Percentiles rank a stretch among this genome's conserved stretches.
phyloP scores from a whole-genome alignment of 1,139 yeast species.

The Spencermartinsiella ligniputridi region DNA sequence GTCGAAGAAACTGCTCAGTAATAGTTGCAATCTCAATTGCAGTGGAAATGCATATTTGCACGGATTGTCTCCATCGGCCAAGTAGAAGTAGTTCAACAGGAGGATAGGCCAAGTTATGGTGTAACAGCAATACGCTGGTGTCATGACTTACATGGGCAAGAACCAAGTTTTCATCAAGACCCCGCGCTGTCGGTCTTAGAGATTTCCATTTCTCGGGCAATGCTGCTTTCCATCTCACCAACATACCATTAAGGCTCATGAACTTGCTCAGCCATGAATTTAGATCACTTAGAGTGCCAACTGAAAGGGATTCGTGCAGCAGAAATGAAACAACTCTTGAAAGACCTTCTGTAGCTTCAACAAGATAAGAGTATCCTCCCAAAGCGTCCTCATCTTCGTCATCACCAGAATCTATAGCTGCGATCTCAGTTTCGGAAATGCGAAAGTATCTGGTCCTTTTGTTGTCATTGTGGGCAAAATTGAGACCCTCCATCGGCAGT shows the following conservation, averaged over 20 bases:
- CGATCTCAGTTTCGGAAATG: slow-evolving; percentile 8
- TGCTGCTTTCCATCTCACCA: slow-evolving; percentile 22
- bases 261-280: slow-evolving; percentile 15
- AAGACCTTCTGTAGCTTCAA: slow-evolving; percentile 23
- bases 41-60: slow-evolving; percentile 7
- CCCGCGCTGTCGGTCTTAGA: slow-evolving; percentile 10
- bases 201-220: slow-evolving; percentile 20
- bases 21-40: slow-evolving; percentile 9
- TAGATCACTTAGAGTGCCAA: neutral
- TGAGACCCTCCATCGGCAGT: slow-evolving; percentile 19
- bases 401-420: slow-evolving; percentile 3
- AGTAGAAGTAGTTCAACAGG: neutral
- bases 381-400: slow-evolving; percentile 13
- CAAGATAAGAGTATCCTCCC: slow-evolving; percentile 24
- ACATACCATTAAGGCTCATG: slow-evolving; percentile 17
- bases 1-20: slow-evolving; percentile 7
- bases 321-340: slow-evolving; percentile 18
- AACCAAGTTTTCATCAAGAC: slow-evolving; percentile 24
- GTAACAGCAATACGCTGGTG: slow-evolving; percentile 24
- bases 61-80: slow-evolving; percentile 4
- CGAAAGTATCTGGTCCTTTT: slow-evolving; percentile 18
- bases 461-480: slow-evolving; percentile 12
- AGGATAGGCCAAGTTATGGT: slow-evolving; percentile 21
- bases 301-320: slow-evolving; percentile 7
- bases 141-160: slow-evolving; percentile 27